phyloP scores from a whole-genome alignment of 495 filamentous ascomycete genomes.

The Hypoxylon rickii region DNA sequence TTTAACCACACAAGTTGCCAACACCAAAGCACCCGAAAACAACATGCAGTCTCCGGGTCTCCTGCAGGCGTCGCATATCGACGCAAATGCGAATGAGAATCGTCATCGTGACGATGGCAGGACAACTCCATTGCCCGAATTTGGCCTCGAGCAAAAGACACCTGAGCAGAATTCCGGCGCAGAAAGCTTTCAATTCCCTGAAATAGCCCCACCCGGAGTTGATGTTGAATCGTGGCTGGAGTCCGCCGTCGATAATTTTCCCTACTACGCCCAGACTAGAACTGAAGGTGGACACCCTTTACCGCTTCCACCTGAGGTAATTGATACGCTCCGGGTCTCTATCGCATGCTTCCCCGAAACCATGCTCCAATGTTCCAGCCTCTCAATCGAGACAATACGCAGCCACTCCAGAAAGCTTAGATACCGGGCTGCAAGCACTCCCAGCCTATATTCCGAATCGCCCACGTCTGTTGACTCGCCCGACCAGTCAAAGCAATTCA shows the following conservation, averaged over 20 bases:
- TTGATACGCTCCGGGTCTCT: slow-evolving; percentile 47
- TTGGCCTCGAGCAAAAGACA: not conserved
- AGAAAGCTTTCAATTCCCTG: slow-evolving; percentile 4
- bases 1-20: not conserved
- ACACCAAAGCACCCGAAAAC: not conserved
- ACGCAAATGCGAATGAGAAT: not conserved
- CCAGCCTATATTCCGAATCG: slow-evolving; percentile 24
- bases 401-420: slow-evolving; percentile 48
- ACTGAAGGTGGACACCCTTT: slow-evolving; percentile 33
- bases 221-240: slow-evolving; percentile 39
- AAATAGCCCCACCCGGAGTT: slow-evolving; percentile 31
- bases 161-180: not conserved
- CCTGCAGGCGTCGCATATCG: not conserved
- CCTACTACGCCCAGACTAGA: slow-evolving; percentile 26
- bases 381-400: slow-evolving; percentile 54
- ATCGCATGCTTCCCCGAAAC: slow-evolving; percentile 52
- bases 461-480: slow-evolving; percentile 8
- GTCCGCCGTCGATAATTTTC: slow-evolving; percentile 34
- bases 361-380: slow-evolving; percentile 50
- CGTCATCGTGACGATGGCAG: not conserved
- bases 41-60: slow-evolving; percentile 4
- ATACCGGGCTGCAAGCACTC: slow-evolving; percentile 30
- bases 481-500: slow-evolving; percentile 28
- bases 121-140: not conserved
- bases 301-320: slow-evolving; percentile 46